Evolutionary conservation across 2,329 filamentous ascomycete genomes (phyloP), one percentile per base, ranked within the genome.

Genomic region (Biscogniauxia sp.): DNA sequence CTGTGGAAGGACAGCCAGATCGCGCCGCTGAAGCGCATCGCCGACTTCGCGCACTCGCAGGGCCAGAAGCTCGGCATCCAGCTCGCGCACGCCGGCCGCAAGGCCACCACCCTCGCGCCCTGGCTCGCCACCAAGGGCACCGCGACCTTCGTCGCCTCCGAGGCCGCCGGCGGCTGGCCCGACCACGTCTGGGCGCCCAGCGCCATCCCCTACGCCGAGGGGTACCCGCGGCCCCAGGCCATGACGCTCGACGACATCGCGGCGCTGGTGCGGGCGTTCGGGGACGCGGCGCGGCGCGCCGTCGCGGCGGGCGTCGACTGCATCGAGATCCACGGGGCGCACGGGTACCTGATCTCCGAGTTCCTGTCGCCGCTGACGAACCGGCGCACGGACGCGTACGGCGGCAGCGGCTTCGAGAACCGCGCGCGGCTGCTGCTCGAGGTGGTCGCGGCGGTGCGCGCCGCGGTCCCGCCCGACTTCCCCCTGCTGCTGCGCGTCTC

Each of bases 1-100:
- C 77, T 97, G 7, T 97, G 93, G 93, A 82, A 89, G 64, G 93
- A 97, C 74, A 86, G 83, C 37, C 93, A 97, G 74, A 88, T 93
- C 62, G 88, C 83, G 64, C 87, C 88, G 0, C 77, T 96, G 60
- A 84, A 82, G 71, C 83, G 84, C 61, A 83, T 94, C 53, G 85
- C 88, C 41, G 90, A 96, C 63, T 96, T 93, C 64, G 85, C 89
- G 2, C 92, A 96, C 78, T 86, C 84, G 25, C 93, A 96, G 75
- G 84, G 82, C 71, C 88, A 92, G 70, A 86, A 90, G 65, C 86
- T 91, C 56, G 92, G 85, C 56, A 88, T 96, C 63, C 93, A 97
- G 78, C 81, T 96, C 4, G 91, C 80, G 1, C 93, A 97, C 70
- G 92, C 92, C 0, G 93, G 93, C 1, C 80, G 88, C 59, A 90